Evolutionary conservation across 1,284 basidiomycete species (phyloP), one percentile per base, ranked within the genome.

Genomic region (Phlebopus sp.): DNA sequence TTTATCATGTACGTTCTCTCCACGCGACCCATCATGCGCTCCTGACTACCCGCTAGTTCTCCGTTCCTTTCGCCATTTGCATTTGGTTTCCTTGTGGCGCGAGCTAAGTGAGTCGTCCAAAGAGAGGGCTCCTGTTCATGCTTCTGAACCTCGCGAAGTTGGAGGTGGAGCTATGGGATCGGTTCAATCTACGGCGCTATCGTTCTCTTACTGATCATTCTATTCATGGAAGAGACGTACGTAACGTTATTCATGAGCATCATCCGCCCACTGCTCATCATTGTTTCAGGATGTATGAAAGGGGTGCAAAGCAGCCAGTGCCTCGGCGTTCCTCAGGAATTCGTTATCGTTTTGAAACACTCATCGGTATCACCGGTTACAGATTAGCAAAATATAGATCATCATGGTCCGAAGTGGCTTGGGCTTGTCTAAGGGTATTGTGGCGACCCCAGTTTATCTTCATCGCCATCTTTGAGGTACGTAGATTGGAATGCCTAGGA

Each of bases 161-260:
- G 82, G 81, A 69, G 84, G 36, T 90, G 86, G 85, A 74, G 83
- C 4, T 89, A 87, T 54, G 84, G 82, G 10, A 77, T 82, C 41
- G 85, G 78, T 1, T 77, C 74, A 32, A 76, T 86, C 4, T 88
- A 86, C 57, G 69, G 70, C 27, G 64, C 64, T 0, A 50, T 84
- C 9, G 81, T 88, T 6, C 71, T 87, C 7, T 36, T 72, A 2
- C 57, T 85, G 18, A 83, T 88, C 44, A 60, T 67, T 3, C 63
- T 84, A 42, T 77, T 84, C 54, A 68, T 74, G 58, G 77, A 86
- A 51, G 85, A 88, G 58, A 87, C 84, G 82, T 83, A 59, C 56
- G 73, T 63, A 11, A 17, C 11, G 44, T 15, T 11, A 5, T 10
- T 18, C 11, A 4, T 7, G 17, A 1, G n/a, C 14, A 42, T n/a